Evolutionary conservation across 345 rosid species (phyloP), one percentile per base, ranked within the genome.

Genomic region (Heritiera littoralis): DNA sequence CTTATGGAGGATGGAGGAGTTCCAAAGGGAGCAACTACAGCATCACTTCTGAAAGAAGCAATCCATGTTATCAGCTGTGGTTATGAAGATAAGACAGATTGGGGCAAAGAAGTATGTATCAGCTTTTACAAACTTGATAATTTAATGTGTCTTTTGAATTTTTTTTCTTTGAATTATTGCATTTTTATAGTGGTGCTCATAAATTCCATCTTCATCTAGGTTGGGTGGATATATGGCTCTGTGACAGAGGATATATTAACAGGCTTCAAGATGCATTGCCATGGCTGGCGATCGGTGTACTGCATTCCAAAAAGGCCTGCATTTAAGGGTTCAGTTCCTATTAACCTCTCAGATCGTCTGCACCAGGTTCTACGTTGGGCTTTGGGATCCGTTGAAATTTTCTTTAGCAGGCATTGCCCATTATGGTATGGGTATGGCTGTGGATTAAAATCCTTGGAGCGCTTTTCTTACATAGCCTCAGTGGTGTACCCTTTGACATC

Each of bases 191-290:
- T 18, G 56, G 46, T 17, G 43, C 49, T 63, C 5, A 65, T 46
- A 28, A 52, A 64, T 38, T 40, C 43, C 15, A 77, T 46, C 23
- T 13, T 66, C 63, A 4, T 61, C 56, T 76, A 91, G 91, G 88
- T 91, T 77, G 94, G 94, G 58, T 89, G 95, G 95, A 91, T 91
- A 55, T 89, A 91, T 74, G 94, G 94, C n/a, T 90, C 94, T 8
- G 92, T 91, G n/a, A 89, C 94, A 0, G 94, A 90, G 78, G 93
- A 91, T 80, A 90, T 91, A 51, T 76, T 91, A 75, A 91, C 95
- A 0, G 95, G 95, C 38, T 91, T 90, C 88, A 91, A 90, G 83
- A 91, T 91, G 93, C 95, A 91, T 69, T 87, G 90, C 58, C 95
- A 87, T 60, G 95, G 95, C 28, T 91, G 95, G 95, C 83, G 93